A percentile compares a stretch with the other conserved stretches of the same genome.
These are phyloP conservation scores for Corrigiola litoralis DNA, from an alignment of 179 eudicot genomes.

Conservation along the genomic window DNA sequence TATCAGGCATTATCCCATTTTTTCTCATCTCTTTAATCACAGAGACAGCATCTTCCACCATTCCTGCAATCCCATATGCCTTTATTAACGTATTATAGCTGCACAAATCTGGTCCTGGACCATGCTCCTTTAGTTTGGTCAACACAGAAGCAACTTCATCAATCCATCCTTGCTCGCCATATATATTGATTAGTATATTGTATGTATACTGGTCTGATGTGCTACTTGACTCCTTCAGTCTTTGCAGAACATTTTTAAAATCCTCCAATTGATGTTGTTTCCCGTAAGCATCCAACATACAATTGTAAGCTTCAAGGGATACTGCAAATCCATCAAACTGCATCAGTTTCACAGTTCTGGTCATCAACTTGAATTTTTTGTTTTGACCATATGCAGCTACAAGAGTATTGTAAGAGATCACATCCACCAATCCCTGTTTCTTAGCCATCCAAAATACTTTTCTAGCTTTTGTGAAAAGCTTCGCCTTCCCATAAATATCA, in stretches of 20 bases:
- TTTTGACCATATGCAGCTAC: conserved; percentile 74
- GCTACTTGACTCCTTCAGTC: conserved; percentile 55
- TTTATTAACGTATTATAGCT: conserved; percentile 91
- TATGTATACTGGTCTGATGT: conserved; percentile 67
- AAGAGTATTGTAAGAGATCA: conserved; percentile 82
- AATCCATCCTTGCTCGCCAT: conserved; percentile 88
- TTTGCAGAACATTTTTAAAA: conserved; percentile 58
- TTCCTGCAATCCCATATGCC: conserved; percentile 96
- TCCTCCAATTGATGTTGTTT: conserved; percentile 73
- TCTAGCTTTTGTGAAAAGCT: conserved; percentile 66
- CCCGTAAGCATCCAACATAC: conserved; percentile 93
- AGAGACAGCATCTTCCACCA: conserved; percentile 82
- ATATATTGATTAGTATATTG: conserved; percentile 81
- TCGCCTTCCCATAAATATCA: conserved; percentile 73
- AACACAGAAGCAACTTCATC: conserved; percentile 72
- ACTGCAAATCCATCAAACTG: conserved; percentile 79
- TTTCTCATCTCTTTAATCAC: conserved; percentile 83
- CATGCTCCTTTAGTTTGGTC: conserved; percentile 64
- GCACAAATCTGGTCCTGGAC: conserved; percentile 70
- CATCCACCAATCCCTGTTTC: conserved; percentile 65
- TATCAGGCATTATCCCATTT: conserved; percentile 71
- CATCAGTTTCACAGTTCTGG: conserved; percentile 52
- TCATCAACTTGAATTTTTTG: conserved; percentile 61
- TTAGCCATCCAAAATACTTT: conserved; percentile 72
- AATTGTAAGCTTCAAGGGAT: conserved; percentile 89